phyloP scores from a whole-genome alignment of 192 early-diverging fungal species.

The Coemansia sp. region DNA sequence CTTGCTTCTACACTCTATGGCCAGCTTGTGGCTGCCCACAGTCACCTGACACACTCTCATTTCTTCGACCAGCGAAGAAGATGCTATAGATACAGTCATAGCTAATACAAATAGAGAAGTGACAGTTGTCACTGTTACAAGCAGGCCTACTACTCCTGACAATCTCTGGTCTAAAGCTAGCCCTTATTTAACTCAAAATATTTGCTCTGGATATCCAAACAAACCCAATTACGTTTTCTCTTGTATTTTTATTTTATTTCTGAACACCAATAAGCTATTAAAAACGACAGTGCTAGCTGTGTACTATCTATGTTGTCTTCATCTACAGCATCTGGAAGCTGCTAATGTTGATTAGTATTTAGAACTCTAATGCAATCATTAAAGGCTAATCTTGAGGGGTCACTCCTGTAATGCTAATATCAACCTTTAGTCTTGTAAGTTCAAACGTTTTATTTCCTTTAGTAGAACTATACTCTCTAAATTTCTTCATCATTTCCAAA shows the following conservation, averaged over 20 bases:
- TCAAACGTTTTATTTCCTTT: neutral
- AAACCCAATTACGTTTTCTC: neutral
- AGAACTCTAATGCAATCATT: too few species aligned
- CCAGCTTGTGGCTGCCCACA: constrained; percentile 53
- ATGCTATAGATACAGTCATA: neutral
- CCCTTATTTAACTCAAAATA: neutral
- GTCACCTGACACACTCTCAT: neutral
- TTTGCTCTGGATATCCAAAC: neutral
- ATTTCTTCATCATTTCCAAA: too few species aligned
- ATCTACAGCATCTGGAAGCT: too few species aligned
- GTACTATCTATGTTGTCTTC: too few species aligned
- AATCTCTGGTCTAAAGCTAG: neutral
- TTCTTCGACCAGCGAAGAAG: neutral
- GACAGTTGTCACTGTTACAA: neutral
- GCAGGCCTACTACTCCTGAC: neutral
- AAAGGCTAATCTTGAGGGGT: too few species aligned
- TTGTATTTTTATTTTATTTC: neutral
- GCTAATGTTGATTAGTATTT: too few species aligned
- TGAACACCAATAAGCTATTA: too few species aligned
- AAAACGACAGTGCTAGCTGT: too few species aligned
- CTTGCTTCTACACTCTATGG: constrained; percentile 9
- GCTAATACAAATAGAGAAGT: neutral
- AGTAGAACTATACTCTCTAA: neutral
- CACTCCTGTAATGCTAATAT: too few species aligned
- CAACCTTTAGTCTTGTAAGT: too few species aligned